Conservation (phyloP, 75 land plant species). For the Ceratopteris richardii region DNA sequence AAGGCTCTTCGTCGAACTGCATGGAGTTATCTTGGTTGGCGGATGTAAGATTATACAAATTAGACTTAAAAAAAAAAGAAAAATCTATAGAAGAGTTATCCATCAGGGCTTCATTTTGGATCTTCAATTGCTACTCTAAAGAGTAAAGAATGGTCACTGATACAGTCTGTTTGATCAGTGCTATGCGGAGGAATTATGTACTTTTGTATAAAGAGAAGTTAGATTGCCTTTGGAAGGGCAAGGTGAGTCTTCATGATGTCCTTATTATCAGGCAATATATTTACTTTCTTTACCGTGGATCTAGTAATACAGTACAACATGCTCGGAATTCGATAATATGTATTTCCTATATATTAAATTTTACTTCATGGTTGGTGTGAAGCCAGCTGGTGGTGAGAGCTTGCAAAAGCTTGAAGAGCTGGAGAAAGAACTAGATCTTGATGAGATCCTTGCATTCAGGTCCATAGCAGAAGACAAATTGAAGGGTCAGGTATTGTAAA, state of each 20-base stretch:
- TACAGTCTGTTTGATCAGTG: constrained; percentile 20
- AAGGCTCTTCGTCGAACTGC: constrained; percentile 54
- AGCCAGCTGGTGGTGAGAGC: constrained; percentile 48
- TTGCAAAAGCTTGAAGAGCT: constrained; percentile 61
- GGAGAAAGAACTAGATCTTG: constrained; percentile 84
- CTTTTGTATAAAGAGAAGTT: constrained; percentile 59
- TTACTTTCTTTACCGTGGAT: background rate
- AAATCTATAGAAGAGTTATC: too few relatives aligned
- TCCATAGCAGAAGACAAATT: constrained; percentile 58
- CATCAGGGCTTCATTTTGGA: too few relatives aligned
- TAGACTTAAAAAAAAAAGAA: too few relatives aligned
- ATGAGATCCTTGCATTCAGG: constrained; percentile 74
- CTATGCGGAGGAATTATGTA: constrained; percentile 49
- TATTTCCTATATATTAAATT: too few relatives aligned
- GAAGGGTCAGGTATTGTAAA: constrained; percentile 49
- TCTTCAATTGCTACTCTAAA: too few relatives aligned
- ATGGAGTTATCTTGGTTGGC: constrained; percentile 54
- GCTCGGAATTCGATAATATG: too few relatives aligned
- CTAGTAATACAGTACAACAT: background rate
- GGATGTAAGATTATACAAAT: constrained; percentile 41
- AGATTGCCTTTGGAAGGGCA: constrained; percentile 36
- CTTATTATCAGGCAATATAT: background rate
- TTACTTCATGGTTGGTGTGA: background rate
- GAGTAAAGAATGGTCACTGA: background rate
- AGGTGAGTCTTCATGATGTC: constrained; percentile 23